phyloP scores from a whole-genome alignment of 495 filamentous ascomycete species.

The Stereocaulon alpinum region DNA sequence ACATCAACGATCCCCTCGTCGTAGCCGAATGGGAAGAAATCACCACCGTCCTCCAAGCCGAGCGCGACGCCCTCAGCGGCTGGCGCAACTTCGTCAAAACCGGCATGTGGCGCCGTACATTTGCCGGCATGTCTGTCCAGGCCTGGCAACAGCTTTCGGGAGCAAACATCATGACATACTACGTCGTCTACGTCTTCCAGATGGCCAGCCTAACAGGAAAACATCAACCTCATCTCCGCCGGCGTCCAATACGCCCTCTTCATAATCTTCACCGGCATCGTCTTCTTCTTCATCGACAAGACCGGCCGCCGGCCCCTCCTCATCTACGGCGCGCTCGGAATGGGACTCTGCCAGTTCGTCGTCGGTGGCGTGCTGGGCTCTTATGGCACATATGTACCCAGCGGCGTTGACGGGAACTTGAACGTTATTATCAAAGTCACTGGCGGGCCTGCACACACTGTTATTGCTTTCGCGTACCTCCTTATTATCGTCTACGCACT shows the following conservation, averaged over 20 bases:
- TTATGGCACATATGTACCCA: slow-evolving; percentile 45
- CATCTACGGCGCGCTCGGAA: slow-evolving; percentile 56
- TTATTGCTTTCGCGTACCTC: slow-evolving; percentile 70
- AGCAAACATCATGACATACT: slow-evolving; percentile 56
- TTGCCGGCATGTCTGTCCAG: slow-evolving; percentile 60
- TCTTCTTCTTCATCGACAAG: slow-evolving; percentile 63
- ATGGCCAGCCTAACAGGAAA: slow-evolving; percentile 50
- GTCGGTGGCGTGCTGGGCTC: slow-evolving; percentile 46
- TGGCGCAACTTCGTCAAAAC: slow-evolving; percentile 52
- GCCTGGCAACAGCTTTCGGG: slow-evolving; percentile 62
- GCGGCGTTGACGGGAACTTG: slow-evolving; percentile 50
- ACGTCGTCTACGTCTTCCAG: slow-evolving; percentile 58
- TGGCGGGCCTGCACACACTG: slow-evolving; percentile 52
- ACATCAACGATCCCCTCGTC: slow-evolving; percentile 55
- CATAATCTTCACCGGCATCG: slow-evolving; percentile 56
- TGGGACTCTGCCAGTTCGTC: slow-evolving; percentile 41
- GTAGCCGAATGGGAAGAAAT: slow-evolving; percentile 69
- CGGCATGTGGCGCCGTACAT: slow-evolving; percentile 61
- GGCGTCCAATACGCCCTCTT: slow-evolving; percentile 69
- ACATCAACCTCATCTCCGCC: slow-evolving; percentile 56
- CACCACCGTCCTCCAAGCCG: slow-evolving; percentile 44
- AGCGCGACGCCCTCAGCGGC: slow-evolving; percentile 37
- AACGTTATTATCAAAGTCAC: slow-evolving; percentile 56
- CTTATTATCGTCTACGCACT: slow-evolving; percentile 68
- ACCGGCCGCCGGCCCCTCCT: slow-evolving; percentile 65